Base-by-base conservation (phyloP, 176 grass and related monocot genomes). In the Triticum turgidum region DNA sequence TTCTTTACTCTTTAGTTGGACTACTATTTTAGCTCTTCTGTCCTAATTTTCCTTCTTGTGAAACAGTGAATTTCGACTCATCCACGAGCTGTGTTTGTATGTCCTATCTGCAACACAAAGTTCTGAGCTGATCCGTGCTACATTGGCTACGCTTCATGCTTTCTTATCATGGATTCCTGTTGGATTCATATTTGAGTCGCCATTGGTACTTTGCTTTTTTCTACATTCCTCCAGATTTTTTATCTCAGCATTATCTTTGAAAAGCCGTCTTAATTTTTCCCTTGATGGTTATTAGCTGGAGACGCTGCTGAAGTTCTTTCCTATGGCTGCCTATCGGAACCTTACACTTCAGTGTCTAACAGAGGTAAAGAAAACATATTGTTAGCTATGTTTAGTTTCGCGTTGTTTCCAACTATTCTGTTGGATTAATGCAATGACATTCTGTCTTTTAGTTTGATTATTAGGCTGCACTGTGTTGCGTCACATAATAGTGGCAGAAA, bases 161-260 rank as follows among this genome's bases (percentile, higher is more conserved):
- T 99, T 99, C 83, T 81, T 99, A 77, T 99, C 97, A 61, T 99
- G 97, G 97, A 99, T 99, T 82, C 97, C 94, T 11, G 89, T 99
- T 73, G 97, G 97, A 47, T 99, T 97, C 35, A 99, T 99, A 79
- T 97, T 99, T 42, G 97, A 99, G 89, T 99, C 94, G 29, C 92
- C 94, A 33, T 80, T 99, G 94, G 97, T 99, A 87, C 29, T 76
- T 87, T 73, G 34, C 63, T 79, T 34, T 63, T 81, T 12, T 47
- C 41, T 81, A 65, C 64, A 5, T 25, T 87, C 80, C 65, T 33
- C 58, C n/a, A 66, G 51, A 66, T 37, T 84, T 25, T 45, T 51
- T 15, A 69, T 80, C 1, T 67, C 47, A 33, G 12, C 8, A 61
- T 20, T 39, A 54, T 82, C 33, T 88, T 82, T 64, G 54, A 69